These are phyloP conservation scores for Zymoseptoria passerinii DNA, from an alignment of 2,329 filamentous ascomycete species.

Conservation along the genomic window DNA sequence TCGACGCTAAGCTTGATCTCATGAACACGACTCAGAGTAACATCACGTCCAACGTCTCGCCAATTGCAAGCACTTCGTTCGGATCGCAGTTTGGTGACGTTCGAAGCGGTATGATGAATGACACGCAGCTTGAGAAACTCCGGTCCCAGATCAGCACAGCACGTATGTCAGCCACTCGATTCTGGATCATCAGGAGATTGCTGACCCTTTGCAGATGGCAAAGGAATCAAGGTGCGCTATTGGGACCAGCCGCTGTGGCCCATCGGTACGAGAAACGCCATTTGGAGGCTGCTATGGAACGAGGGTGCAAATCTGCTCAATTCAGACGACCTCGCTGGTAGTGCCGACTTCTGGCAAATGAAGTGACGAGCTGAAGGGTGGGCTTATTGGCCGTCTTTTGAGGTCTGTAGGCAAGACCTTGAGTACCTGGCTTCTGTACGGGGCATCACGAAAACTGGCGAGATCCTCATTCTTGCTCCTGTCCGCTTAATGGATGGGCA, in stretches of 20 bases:
- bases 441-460: too few relatives aligned
- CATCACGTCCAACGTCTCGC: conserved; percentile 43
- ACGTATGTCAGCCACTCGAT: too few relatives aligned
- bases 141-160: conserved; percentile 41
- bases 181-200: too few relatives aligned
- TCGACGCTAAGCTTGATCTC: conserved; percentile 47
- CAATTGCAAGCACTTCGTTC: conserved; percentile 49
- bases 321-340: conserved; percentile 53
- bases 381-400: too few relatives aligned
- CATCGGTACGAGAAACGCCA: conserved; percentile 47
- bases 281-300: conserved; percentile 50
- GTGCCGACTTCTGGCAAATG: conserved; percentile 36
- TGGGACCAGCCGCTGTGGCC: conserved; percentile 57
- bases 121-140: conserved; percentile 44
- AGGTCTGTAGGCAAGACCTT: too few relatives aligned
- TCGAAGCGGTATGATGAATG: conserved; percentile 32
- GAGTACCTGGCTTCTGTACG: too few relatives aligned
- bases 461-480: too few relatives aligned
- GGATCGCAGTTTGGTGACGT: conserved; percentile 34
- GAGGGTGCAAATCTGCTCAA: conserved; percentile 56
- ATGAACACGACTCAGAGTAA: conserved; percentile 36
- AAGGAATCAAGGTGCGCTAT: conserved; percentile 53
- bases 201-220: conserved; percentile 39
- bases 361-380: background rate
- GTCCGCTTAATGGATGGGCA: background rate